Conservation (phyloP, 1,284 basidiomycete genomes). For the Cryptococcus maquisensis region DNA sequence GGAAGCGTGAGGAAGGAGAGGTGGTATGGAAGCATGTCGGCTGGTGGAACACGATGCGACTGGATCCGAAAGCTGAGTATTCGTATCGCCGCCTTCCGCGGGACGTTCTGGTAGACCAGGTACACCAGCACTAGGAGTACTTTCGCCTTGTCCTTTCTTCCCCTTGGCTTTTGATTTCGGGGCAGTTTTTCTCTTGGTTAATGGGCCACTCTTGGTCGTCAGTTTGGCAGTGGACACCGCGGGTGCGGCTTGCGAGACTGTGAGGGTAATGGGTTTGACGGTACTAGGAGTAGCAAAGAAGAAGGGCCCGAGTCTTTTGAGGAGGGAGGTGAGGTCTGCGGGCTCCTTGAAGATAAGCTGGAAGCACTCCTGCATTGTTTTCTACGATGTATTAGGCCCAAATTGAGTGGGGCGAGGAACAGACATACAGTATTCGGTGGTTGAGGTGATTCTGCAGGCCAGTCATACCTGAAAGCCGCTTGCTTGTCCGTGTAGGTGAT, state of each 20-base stretch:
- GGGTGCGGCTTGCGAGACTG: neutral
- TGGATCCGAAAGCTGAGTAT: too few species aligned
- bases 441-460: neutral
- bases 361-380: constrained; percentile 12
- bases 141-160: neutral
- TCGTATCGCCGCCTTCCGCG: too few species aligned
- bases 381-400: neutral
- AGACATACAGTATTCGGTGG: neutral
- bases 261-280: neutral
- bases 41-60: neutral
- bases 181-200: neutral
- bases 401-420: neutral
- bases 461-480: constrained; percentile 9
- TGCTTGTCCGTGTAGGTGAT: constrained; percentile 1
- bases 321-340: neutral
- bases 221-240: neutral
- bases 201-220: neutral
- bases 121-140: too few species aligned
- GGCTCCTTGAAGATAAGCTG: constrained; percentile 5
- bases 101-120: too few species aligned
- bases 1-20: neutral
- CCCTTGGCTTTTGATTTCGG: neutral
- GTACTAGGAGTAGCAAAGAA: constrained; percentile 2
- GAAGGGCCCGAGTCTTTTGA: constrained; percentile 1
- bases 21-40: neutral